These are phyloP conservation scores for Apiotrichum gamsii DNA, from an alignment of 1,284 basidiomycete species.

Conservation along the genomic window DNA sequence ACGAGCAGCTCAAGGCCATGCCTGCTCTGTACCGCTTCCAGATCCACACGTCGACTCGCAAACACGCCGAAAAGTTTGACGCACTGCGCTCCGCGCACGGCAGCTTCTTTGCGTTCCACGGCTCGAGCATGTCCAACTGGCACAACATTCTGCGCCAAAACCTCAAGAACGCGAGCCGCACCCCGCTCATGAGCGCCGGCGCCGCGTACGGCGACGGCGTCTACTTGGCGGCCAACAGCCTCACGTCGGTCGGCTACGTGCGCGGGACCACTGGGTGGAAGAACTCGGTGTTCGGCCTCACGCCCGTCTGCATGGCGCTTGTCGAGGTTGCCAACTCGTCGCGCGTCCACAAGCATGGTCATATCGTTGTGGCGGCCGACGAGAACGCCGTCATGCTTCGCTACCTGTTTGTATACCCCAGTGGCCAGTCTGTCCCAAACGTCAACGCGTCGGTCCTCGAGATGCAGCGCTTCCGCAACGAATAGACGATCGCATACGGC, in stretches of 20 bases:
- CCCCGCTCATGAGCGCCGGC: slow-evolving; percentile 5
- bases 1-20: slow-evolving; percentile 2
- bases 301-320: slow-evolving; percentile 1
- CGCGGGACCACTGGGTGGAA: not conserved
- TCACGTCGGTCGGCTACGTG: not conserved
- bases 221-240: not conserved
- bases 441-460: not conserved
- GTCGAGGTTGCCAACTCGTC: slow-evolving; percentile 12
- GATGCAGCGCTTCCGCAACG: slow-evolving; percentile 2
- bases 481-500: slow-evolving; percentile 7
- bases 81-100: slow-evolving; percentile 3
- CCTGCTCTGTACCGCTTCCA: slow-evolving; percentile 5
- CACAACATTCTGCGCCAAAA: slow-evolving; percentile 14
- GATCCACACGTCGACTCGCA: slow-evolving; percentile 11
- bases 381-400: slow-evolving; percentile 12
- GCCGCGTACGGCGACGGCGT: slow-evolving; percentile 6
- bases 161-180: slow-evolving; percentile 10
- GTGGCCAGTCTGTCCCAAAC: not conserved
- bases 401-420: slow-evolving; percentile 8
- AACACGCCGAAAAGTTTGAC: slow-evolving; percentile 9
- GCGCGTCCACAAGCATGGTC: slow-evolving; percentile 3
- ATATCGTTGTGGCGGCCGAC: slow-evolving; percentile 7
- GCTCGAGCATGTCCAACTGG: slow-evolving; percentile 8
- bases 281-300: not conserved
- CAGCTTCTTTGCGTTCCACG: slow-evolving; percentile 7